phyloP scores from a whole-genome alignment of 2,329 filamentous ascomycete genomes.

The Exophiala lecanii-corni region DNA sequence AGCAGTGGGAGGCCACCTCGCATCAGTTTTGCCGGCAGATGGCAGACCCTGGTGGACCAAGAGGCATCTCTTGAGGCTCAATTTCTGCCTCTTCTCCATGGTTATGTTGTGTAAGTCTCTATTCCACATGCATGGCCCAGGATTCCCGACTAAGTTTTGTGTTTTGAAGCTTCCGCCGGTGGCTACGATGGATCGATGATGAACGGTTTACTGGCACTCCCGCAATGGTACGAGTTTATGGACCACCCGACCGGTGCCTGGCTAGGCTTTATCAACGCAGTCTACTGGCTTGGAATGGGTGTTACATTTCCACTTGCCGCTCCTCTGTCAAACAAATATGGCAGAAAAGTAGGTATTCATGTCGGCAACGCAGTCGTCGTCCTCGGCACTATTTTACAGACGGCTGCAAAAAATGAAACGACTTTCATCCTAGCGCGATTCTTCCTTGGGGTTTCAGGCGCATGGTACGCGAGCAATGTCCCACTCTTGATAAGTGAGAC shows the following conservation, averaged over 20 bases:
- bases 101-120: too few relatives aligned
- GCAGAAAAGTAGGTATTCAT: conserved; percentile 32
- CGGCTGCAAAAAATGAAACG: conserved; percentile 26
- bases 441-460: conserved; percentile 35
- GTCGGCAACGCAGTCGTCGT: conserved; percentile 33
- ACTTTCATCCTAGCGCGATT: conserved; percentile 36
- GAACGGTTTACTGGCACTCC: conserved; percentile 33
- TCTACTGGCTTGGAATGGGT: conserved; percentile 30
- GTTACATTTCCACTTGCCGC: conserved; percentile 30
- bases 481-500: conserved; percentile 43
- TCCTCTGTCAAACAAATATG: conserved; percentile 33
- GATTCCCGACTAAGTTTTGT: too few relatives aligned
- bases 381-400: conserved; percentile 30
- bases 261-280: conserved; percentile 32
- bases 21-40: background rate
- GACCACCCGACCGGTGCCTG: conserved; percentile 27
- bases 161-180: background rate
- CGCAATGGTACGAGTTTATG: conserved; percentile 32
- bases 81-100: too few relatives aligned
- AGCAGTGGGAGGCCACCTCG: too few relatives aligned
- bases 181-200: conserved; percentile 49
- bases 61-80: too few relatives aligned
- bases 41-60: too few relatives aligned
- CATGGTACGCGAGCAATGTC: conserved; percentile 31
- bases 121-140: too few relatives aligned